phyloP scores from a whole-genome alignment of 1,139 yeast genomes.

The Hemisphaericaspora xylanilytica region DNA sequence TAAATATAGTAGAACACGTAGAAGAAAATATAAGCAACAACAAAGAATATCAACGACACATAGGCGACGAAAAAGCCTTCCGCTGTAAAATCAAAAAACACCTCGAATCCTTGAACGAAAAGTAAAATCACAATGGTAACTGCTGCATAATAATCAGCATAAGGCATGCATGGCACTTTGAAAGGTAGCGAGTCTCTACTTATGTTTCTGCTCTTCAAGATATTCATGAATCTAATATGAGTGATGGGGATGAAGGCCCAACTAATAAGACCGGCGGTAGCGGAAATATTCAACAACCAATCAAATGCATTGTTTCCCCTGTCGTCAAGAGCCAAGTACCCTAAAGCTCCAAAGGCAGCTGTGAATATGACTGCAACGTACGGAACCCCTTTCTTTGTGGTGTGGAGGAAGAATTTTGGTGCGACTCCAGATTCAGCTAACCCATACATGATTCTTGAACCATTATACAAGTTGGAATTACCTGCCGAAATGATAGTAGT shows the following conservation, averaged over 20 bases:
- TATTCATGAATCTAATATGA: conserved; percentile 66
- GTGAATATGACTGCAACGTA: conserved; percentile 20
- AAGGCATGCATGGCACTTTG: conserved; percentile 69
- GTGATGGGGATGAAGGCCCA: conserved; percentile 69
- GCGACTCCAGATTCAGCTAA: conserved; percentile 16
- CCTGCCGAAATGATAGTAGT: conserved; percentile 26
- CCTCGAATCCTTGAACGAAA: conserved; percentile 68
- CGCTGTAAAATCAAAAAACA: conserved; percentile 55
- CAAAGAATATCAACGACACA: conserved; percentile 58
- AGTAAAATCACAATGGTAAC: conserved; percentile 51
- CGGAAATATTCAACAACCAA: conserved; percentile 81
- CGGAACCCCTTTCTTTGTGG: conserved; percentile 18
- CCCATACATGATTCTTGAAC: conserved; percentile 23
- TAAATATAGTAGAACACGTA: conserved; percentile 47
- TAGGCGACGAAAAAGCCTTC: conserved; percentile 64
- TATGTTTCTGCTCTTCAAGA: conserved; percentile 57
- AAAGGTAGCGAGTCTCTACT: conserved; percentile 65
- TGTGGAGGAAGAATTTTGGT: conserved; percentile 6
- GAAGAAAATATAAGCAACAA: conserved; percentile 49
- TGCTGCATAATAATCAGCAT: conserved; percentile 56
- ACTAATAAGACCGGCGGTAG: conserved; percentile 71
- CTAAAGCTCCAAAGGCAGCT: conserved; percentile 37
- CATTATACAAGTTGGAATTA: conserved; percentile 28
- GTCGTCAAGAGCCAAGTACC: conserved; percentile 64
- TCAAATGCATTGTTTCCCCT: conserved; percentile 69